Evolutionary conservation across 768 basidiomycete genomes (phyloP).

Genomic region (Pulveroboletus sp.): DNA sequence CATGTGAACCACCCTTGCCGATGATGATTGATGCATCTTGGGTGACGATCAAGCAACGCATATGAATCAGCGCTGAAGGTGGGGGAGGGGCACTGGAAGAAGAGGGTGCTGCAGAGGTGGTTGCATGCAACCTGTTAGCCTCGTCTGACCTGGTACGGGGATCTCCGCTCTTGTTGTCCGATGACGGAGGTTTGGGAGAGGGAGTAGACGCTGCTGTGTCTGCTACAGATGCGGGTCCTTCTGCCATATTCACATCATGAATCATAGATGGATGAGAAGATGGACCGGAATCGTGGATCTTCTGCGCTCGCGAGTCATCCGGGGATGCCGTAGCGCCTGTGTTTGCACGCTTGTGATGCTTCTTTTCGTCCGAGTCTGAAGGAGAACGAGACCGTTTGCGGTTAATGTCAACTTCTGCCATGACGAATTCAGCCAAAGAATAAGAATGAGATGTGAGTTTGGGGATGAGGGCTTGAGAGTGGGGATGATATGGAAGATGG

Average conservation of each 20-base stretch:
- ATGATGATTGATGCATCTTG: constrained; percentile 99
- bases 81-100: constrained; percentile 43
- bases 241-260: constrained; percentile 65
- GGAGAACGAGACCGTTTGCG: constrained; percentile 86
- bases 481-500: constrained; percentile 35
- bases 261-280: constrained; percentile 34
- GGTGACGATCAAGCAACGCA: constrained; percentile 98
- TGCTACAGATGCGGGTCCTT: constrained; percentile 35
- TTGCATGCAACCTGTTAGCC: constrained; percentile 38
- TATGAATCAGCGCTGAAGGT: constrained; percentile 84
- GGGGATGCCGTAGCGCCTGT: constrained; percentile 61
- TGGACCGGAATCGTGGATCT: constrained; percentile 43
- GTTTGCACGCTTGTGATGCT: constrained; percentile 79
- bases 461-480: constrained; percentile 43
- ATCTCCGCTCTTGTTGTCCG: constrained; percentile 42
- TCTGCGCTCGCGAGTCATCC: constrained; percentile 54
- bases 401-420: constrained; percentile 82
- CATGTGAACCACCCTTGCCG: constrained; percentile 90
- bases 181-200: constrained; percentile 45
- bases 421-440: constrained; percentile 56
- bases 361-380: constrained; percentile 74
- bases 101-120: constrained; percentile 47
- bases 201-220: constrained; percentile 53
- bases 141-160: constrained; percentile 33
- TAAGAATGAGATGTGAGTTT: constrained; percentile 34